These are phyloP conservation scores for Lasiodiplodia theobromae DNA, from an alignment of 2,329 filamentous ascomycete species.

Conservation along the genomic window DNA sequence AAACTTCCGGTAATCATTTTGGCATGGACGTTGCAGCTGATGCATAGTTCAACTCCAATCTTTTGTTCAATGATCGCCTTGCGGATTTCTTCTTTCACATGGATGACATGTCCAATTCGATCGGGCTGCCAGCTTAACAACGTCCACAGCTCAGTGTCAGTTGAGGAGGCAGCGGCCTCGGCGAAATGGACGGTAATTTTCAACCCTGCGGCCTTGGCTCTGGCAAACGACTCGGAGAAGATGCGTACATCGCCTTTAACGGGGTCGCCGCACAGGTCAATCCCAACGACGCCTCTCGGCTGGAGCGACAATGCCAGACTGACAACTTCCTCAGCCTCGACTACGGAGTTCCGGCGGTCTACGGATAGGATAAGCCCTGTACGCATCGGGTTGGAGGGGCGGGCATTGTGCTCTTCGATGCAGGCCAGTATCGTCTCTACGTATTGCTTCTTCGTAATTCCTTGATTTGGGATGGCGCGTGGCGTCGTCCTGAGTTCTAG, in stretches of 20 bases:
- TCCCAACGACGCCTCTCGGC: conserved; percentile 67
- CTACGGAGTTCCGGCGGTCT: conserved; percentile 68
- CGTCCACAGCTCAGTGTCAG: conserved; percentile 66
- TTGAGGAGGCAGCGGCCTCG: conserved; percentile 67
- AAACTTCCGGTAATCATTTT: conserved; percentile 72
- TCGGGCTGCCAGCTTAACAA: conserved; percentile 72
- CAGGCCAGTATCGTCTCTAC: conserved; percentile 69
- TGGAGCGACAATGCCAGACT: conserved; percentile 66
- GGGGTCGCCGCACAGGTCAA: conserved; percentile 83
- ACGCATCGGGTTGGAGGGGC: conserved; percentile 55
- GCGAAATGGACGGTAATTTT: conserved; percentile 80
- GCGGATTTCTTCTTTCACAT: conserved; percentile 69
- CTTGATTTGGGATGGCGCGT: conserved; percentile 62
- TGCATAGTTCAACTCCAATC: conserved; percentile 76
- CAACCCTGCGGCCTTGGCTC: conserved; percentile 63
- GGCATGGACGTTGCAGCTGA: conserved; percentile 82
- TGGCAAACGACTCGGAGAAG: conserved; percentile 66
- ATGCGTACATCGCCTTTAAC: conserved; percentile 65
- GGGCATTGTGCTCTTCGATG: conserved; percentile 62
- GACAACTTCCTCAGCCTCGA: conserved; percentile 69
- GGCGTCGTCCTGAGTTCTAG: conserved; percentile 84
- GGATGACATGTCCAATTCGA: conserved; percentile 79
- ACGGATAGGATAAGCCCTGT: conserved; percentile 75
- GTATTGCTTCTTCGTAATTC: conserved; percentile 69
- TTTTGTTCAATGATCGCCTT: conserved; percentile 60